Percentiles rank a stretch among this genome's conserved stretches.
Evolutionary conservation across 352 stramenopile genomes (phyloP).

Genomic region (Phytophthora colocasiae): DNA sequence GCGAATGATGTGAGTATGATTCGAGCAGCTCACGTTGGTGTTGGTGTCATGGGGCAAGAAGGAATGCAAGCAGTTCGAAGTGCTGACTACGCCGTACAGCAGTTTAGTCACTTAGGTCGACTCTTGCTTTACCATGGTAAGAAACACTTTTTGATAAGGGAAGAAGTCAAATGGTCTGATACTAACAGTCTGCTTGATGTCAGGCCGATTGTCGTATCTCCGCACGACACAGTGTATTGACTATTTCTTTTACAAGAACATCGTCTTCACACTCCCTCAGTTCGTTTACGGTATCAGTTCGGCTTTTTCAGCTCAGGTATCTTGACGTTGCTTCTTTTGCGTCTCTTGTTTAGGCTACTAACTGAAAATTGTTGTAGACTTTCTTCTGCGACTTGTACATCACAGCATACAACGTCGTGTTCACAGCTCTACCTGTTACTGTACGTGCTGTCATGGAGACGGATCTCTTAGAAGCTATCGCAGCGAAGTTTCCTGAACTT

Average conservation of each 20-base stretch:
- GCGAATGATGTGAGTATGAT: constrained; percentile 99
- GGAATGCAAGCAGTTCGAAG: constrained; percentile 90
- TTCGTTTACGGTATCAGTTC: constrained; percentile 90
- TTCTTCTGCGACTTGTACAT: constrained; percentile 88
- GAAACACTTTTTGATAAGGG: no score
- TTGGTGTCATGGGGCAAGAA: constrained; percentile 98
- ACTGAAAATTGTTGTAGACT: constrained; percentile 42
- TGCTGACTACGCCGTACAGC: constrained; percentile 82
- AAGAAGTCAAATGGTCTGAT: neutral
- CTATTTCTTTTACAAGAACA: constrained; percentile 99
- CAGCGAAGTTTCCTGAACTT: constrained; percentile 74
- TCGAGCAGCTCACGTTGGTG: constrained; percentile 97
- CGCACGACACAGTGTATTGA: constrained; percentile 96
- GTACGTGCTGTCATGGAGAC: constrained; percentile 79
- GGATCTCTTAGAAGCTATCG: constrained; percentile 71
- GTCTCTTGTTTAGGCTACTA: neutral
- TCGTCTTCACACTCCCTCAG: constrained; percentile 91
- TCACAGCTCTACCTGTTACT: constrained; percentile 92
- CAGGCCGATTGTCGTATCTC: constrained; percentile 96
- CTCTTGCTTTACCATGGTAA: constrained; percentile 80
- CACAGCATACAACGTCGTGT: constrained; percentile 95
- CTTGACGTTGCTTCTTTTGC: neutral
- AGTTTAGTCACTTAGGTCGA: constrained; percentile 82
- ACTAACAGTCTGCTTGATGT: neutral
- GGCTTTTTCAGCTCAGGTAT: constrained; percentile 87